Percentiles rank a stretch among this genome's conserved stretches.
These are phyloP conservation scores for Daldinia eschscholtzii DNA, from an alignment of 2,329 filamentous ascomycete species.

Conservation along the genomic window DNA sequence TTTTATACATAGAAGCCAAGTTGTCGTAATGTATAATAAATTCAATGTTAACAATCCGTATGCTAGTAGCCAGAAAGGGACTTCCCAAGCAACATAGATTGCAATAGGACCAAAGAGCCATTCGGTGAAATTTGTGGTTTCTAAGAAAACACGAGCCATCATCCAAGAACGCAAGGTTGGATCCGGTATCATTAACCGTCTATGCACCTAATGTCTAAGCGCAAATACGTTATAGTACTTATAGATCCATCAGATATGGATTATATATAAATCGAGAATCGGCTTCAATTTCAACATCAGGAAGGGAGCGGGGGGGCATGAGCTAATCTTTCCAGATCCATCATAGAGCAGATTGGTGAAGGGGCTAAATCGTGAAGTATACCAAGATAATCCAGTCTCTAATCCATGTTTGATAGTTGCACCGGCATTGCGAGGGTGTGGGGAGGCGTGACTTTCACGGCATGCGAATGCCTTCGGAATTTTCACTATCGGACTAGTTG, in stretches of 20 bases:
- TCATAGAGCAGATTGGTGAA: slow-evolving; percentile 15
- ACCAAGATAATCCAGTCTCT: slow-evolving; percentile 17
- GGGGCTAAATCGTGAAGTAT: slow-evolving; percentile 22
- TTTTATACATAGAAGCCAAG: slow-evolving; percentile 1
- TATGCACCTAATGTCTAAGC: neutral
- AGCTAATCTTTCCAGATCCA: slow-evolving; percentile 35
- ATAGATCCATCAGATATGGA: neutral
- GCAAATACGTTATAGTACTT: slow-evolving; percentile 2
- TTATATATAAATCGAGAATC: neutral
- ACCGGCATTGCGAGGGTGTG: slow-evolving; percentile 17
- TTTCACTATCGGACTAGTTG: slow-evolving; percentile 34
- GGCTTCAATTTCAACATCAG: slow-evolving; percentile 5
- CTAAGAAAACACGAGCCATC: slow-evolving; percentile 13
- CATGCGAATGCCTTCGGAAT: slow-evolving; percentile 42
- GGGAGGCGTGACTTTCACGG: slow-evolving; percentile 40
- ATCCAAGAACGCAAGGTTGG: slow-evolving; percentile 16
- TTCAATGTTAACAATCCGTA: slow-evolving; percentile 8
- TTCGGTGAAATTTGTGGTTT: slow-evolving; percentile 40
- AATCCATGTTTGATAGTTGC: slow-evolving; percentile 18
- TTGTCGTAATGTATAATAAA: neutral
- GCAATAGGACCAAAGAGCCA: slow-evolving; percentile 1
- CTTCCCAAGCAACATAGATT: slow-evolving; percentile 27
- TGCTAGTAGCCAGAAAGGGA: slow-evolving; percentile 17
- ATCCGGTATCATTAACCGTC: neutral
- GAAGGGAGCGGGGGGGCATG: slow-evolving; percentile 23